Evolutionary conservation across 2,329 filamentous ascomycete genomes (phyloP).

Genomic region (Alternaria triticina): DNA sequence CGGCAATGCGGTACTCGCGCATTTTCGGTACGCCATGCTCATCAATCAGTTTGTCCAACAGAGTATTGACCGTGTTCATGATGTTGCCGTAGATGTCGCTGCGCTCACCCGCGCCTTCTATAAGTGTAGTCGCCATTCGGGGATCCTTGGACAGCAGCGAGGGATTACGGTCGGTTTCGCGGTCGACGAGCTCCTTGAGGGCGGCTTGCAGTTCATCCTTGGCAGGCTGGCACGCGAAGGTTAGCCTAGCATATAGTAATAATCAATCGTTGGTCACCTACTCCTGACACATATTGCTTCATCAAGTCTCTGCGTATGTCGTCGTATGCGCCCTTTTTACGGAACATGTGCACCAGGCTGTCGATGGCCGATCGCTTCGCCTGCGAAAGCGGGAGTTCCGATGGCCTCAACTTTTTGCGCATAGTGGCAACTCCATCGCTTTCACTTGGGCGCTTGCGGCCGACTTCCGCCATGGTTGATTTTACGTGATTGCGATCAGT

Average conservation of each 20-base stretch:
- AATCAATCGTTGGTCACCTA: conserved; percentile 53
- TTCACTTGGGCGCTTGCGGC: conserved; percentile 40
- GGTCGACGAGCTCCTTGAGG: conserved; percentile 72
- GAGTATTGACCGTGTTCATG: conserved; percentile 68
- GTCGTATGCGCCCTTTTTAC: conserved; percentile 86
- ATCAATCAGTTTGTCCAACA: conserved; percentile 69
- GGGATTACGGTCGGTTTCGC: conserved; percentile 77
- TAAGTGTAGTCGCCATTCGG: conserved; percentile 74
- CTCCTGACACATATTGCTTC: conserved; percentile 74
- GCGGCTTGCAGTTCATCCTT: conserved; percentile 70
- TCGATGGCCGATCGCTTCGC: conserved; percentile 78
- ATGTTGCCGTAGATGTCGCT: conserved; percentile 77
- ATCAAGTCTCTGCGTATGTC: conserved; percentile 77
- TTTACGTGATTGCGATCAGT: conserved; percentile 3
- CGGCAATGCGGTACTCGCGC: conserved; percentile 69
- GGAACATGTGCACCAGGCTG: conserved; percentile 77
- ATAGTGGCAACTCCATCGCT: conserved; percentile 38
- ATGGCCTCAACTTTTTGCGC: conserved; percentile 71
- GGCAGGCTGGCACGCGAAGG: conserved; percentile 62
- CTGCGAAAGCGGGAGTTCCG: conserved; percentile 75
- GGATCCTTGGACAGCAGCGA: conserved; percentile 75
- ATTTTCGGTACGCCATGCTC: conserved; percentile 71
- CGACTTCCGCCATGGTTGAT: conserved; percentile 41
- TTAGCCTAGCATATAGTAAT: not conserved
- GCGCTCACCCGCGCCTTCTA: conserved; percentile 79